phyloP scores from a whole-genome alignment of 108 stramenopile genomes.

The Skeletonema costatum region DNA sequence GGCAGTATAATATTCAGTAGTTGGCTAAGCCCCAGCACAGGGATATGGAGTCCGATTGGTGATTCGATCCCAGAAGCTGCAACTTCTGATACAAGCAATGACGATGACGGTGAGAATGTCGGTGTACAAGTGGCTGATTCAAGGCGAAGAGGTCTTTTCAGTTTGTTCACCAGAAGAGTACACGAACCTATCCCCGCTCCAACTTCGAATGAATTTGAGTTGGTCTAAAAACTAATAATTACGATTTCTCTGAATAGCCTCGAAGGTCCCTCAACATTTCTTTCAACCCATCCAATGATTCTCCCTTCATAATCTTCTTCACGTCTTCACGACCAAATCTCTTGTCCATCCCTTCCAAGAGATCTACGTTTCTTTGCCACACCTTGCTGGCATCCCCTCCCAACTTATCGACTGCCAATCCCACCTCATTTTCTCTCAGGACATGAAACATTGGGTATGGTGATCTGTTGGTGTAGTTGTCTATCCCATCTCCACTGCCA shows the following conservation, averaged over 20 bases:
- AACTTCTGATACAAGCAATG: neutral
- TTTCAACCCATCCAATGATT: slow-evolving; percentile 19
- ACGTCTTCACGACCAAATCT: slow-evolving; percentile 44
- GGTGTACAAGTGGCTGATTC: neutral
- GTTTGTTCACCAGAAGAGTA: neutral
- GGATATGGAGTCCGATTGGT: neutral
- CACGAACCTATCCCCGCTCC: neutral
- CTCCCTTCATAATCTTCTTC: slow-evolving; percentile 43
- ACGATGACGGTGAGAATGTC: neutral
- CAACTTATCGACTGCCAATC: slow-evolving; percentile 63
- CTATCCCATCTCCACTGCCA: slow-evolving; percentile 46
- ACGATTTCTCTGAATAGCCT: neutral
- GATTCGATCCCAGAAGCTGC: neutral
- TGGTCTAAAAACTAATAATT: neutral
- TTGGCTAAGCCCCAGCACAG: neutral
- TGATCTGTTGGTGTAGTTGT: slow-evolving; percentile 77
- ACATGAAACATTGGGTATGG: slow-evolving; percentile 88
- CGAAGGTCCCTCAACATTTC: slow-evolving; percentile 23
- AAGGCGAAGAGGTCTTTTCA: neutral
- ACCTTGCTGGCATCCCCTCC: slow-evolving; percentile 75
- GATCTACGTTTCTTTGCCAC: slow-evolving; percentile 71
- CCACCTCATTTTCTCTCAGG: slow-evolving; percentile 79
- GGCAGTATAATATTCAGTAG: neutral
- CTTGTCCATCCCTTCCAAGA: slow-evolving; percentile 60
- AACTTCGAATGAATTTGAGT: neutral